Percentiles rank a stretch among this genome's conserved stretches.
phyloP scores from a whole-genome alignment of 768 basidiomycete genomes.

The Gloeophyllum trabeum region DNA sequence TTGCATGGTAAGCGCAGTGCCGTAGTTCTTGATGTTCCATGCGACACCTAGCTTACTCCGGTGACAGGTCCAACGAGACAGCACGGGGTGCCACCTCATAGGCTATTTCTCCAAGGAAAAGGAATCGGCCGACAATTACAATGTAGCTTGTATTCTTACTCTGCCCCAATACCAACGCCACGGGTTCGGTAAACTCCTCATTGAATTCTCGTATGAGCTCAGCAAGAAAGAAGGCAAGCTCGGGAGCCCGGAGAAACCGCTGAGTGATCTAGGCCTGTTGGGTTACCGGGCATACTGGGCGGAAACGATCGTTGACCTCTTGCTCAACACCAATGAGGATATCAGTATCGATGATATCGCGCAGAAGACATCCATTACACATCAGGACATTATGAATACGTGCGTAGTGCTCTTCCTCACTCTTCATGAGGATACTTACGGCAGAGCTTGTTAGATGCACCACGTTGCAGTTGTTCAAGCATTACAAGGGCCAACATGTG shows the following conservation, averaged over 20 bases:
- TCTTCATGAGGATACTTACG: conserved; percentile 7
- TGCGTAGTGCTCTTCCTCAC: conserved; percentile 31
- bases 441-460: conserved; percentile 53
- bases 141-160: conserved; percentile 98
- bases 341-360: conserved; percentile 96
- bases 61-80: no score
- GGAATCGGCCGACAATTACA: conserved; percentile 95
- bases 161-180: conserved; percentile 96
- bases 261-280: conserved; percentile 87
- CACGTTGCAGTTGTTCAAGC: conserved; percentile 89
- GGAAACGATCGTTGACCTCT: conserved; percentile 86
- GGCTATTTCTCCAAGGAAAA: conserved; percentile 99
- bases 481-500: conserved; percentile 90
- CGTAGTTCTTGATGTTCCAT: no score
- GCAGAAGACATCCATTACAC: conserved; percentile 88
- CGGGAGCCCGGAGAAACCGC: conserved; percentile 95
- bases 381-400: conserved; percentile 98
- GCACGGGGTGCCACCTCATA: conserved; percentile 84
- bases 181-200: conserved; percentile 90
- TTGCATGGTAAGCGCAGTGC: conserved; percentile 65
- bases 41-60: no score
- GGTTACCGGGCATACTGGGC: conserved; percentile 96
- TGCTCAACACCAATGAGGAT: conserved; percentile 59
- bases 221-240: conserved; percentile 94
- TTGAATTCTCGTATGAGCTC: conserved; percentile 97